Evolutionary conservation across 176 grass and related monocot species (phyloP).

Genomic region (Puya raimondii): DNA sequence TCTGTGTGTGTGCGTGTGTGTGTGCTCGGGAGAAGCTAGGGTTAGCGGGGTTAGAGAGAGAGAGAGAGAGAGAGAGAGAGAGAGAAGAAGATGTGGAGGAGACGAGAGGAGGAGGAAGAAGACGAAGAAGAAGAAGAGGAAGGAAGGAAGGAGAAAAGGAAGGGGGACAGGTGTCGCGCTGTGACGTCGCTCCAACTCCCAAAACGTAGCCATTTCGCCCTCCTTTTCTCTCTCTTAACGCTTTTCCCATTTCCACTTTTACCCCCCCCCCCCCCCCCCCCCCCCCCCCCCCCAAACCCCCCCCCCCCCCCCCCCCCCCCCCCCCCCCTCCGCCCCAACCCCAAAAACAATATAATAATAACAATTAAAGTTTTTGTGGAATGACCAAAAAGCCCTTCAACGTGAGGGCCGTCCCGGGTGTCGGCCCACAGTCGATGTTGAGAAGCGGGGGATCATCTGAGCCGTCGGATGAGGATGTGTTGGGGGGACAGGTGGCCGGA

Average conservation of each 20-base stretch:
- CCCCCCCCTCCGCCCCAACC: neutral
- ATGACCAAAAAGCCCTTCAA: too few relatives aligned
- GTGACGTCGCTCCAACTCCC: neutral
- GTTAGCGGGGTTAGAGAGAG: neutral
- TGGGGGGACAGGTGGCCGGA: neutral
- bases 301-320: neutral
- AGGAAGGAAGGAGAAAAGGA: too few relatives aligned
- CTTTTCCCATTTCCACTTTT: neutral
- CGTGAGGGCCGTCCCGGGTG: too few relatives aligned
- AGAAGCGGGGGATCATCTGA: neutral
- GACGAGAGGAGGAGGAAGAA: neutral
- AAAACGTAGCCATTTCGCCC: neutral
- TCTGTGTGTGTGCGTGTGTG: too few relatives aligned
- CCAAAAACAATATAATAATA: neutral
- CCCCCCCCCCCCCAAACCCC: neutral
- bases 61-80: neutral
- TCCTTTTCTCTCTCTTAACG: neutral
- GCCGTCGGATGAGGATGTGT: neutral
- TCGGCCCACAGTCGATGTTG: neutral
- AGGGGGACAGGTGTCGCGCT: conserved; percentile 1
- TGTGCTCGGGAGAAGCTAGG: too few relatives aligned
- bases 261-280: neutral
- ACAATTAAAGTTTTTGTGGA: too few relatives aligned
- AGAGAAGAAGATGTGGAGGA: too few relatives aligned
- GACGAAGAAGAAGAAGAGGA: neutral